These are phyloP conservation scores for Candida mattraensis DNA, from an alignment of 805 yeast genomes.

Conservation along the genomic window DNA sequence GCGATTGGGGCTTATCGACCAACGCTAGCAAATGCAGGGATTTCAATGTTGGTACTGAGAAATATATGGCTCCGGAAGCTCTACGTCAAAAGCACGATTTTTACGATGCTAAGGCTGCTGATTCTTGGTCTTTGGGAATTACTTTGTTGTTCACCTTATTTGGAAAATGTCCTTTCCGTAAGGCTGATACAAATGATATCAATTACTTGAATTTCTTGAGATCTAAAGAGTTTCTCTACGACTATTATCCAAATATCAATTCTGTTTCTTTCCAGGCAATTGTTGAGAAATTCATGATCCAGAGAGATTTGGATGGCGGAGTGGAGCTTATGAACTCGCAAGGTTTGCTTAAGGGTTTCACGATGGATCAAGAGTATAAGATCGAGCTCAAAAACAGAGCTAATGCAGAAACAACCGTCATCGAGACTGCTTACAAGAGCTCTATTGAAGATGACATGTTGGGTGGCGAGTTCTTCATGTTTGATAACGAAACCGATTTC, in stretches of 20 bases:
- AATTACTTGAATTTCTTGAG: slow-evolving; percentile 45
- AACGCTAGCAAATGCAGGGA: slow-evolving; percentile 29
- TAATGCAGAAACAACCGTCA: slow-evolving; percentile 4
- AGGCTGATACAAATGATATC: slow-evolving; percentile 38
- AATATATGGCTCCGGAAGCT: slow-evolving; percentile 59
- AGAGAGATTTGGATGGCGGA: slow-evolving; percentile 41
- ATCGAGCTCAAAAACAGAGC: slow-evolving; percentile 21
- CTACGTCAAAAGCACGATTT: slow-evolving; percentile 17
- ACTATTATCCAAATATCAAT: slow-evolving; percentile 49
- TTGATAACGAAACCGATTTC: slow-evolving; percentile 35
- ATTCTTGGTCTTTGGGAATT: slow-evolving; percentile 55
- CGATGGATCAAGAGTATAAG: slow-evolving; percentile 45
- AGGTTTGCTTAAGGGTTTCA: slow-evolving; percentile 39
- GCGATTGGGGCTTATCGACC: slow-evolving; percentile 76
- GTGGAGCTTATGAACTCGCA: slow-evolving; percentile 27
- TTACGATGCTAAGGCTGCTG: slow-evolving; percentile 48
- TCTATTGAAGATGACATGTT: slow-evolving; percentile 13
- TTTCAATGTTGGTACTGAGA: slow-evolving; percentile 54
- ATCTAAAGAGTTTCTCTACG: slow-evolving; percentile 43
- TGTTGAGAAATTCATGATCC: slow-evolving; percentile 41
- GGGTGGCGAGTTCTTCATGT: slow-evolving; percentile 35
- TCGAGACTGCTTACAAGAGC: slow-evolving; percentile 6
- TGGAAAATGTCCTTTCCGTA: slow-evolving; percentile 54
- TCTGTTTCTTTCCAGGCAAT: slow-evolving; percentile 40
- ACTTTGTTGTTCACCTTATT: slow-evolving; percentile 50